Conservation (phyloP, 164 flowering plant species). For the Kalanchoe fedtschenkoi region DNA sequence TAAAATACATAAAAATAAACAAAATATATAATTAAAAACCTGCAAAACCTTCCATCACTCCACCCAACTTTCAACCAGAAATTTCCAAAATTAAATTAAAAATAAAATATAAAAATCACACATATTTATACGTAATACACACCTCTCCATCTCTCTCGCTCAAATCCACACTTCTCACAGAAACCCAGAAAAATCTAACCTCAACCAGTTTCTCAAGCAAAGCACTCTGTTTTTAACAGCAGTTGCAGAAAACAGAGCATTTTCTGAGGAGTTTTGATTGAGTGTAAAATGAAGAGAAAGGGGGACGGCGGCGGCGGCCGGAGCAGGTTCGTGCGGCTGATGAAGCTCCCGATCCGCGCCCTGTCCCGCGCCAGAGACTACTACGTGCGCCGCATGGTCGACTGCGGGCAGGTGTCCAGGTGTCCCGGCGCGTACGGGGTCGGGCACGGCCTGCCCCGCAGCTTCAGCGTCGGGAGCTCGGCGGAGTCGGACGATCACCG, state of each 20-base stretch:
- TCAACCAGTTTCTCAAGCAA: neutral
- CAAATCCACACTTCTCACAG: neutral
- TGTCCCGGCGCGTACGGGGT: neutral
- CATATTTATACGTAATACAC: neutral
- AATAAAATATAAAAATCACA: neutral
- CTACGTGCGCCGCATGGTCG: conserved; percentile 3
- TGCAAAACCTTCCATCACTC: conserved; percentile 2
- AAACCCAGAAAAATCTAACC: neutral
- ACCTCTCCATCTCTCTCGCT: no score
- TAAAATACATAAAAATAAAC: neutral
- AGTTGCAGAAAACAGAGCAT: neutral
- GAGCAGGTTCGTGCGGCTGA: neutral
- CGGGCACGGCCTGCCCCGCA: neutral
- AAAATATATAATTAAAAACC: neutral
- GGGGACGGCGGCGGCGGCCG: no score
- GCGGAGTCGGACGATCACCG: conserved; percentile 10
- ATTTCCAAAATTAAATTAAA: neutral
- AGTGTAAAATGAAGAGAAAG: neutral
- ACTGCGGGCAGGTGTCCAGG: neutral
- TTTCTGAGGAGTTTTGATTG: neutral
- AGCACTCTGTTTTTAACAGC: neutral
- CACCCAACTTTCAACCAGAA: conserved; percentile 4
- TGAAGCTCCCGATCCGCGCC: neutral
- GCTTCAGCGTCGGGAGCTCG: conserved; percentile 21
- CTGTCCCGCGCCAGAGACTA: neutral